Evolutionary conservation across 768 basidiomycete species (phyloP).

Genomic region (Pleurotus sapidus): DNA sequence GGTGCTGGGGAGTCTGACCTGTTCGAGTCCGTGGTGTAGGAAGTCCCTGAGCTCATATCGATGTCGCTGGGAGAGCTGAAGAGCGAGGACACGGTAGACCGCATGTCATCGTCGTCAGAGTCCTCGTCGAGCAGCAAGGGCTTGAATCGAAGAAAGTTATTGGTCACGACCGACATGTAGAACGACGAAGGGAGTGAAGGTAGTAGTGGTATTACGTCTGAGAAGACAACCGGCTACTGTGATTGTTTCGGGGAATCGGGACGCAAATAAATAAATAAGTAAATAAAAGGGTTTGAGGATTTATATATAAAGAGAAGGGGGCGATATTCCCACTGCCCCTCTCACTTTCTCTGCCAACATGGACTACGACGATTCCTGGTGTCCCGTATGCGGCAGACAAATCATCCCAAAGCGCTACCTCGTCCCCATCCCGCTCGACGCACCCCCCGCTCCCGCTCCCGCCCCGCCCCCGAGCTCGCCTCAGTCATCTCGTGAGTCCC

Average conservation of each 20-base stretch:
- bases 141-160: not conserved
- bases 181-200: not conserved
- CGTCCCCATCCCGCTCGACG: slow-evolving; percentile 37
- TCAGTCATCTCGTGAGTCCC: slow-evolving; percentile 33
- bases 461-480: slow-evolving; percentile 39
- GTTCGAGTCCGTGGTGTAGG: slow-evolving; percentile 50
- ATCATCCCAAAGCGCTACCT: slow-evolving; percentile 73
- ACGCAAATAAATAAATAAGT: not conserved
- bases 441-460: slow-evolving; percentile 23
- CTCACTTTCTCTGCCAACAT: not conserved
- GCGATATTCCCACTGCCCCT: not conserved
- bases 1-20: slow-evolving; percentile 65
- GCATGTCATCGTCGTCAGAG: slow-evolving; percentile 40
- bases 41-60: slow-evolving; percentile 49
- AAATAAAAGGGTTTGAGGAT: slow-evolving; percentile 21
- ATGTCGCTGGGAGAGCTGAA: slow-evolving; percentile 35
- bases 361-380: slow-evolving; percentile 69
- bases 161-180: not conserved
- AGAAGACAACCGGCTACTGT: not conserved
- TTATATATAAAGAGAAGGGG: not conserved
- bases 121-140: slow-evolving; percentile 31
- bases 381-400: slow-evolving; percentile 74
- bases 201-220: too few species aligned
- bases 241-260: not conserved
- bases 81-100: slow-evolving; percentile 40